Evolutionary conservation across 768 basidiomycete species (phyloP).

Genomic region (Pleurotus salmoneostramineus): DNA sequence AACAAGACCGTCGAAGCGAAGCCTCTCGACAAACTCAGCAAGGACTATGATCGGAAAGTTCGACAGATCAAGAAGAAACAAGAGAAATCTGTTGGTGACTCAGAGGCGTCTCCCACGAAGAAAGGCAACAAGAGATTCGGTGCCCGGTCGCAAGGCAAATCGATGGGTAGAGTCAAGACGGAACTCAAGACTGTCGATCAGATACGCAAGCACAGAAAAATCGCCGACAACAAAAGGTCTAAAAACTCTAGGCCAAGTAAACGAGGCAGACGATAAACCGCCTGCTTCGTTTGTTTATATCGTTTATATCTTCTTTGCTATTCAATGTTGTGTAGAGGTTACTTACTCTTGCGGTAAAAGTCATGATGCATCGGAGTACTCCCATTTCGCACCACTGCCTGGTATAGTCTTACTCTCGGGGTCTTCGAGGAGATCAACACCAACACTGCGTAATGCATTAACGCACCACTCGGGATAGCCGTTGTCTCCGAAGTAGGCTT

Average conservation of each 20-base stretch:
- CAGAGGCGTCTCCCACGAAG: slow-evolving; percentile 14
- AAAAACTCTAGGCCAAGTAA: slow-evolving; percentile 77
- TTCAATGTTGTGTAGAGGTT: too few relatives aligned
- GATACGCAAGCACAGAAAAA: slow-evolving; percentile 73
- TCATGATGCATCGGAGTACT: slow-evolving; percentile 48
- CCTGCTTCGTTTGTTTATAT: neutral
- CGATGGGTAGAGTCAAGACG: slow-evolving; percentile 61
- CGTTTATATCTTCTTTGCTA: neutral
- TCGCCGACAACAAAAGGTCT: slow-evolving; percentile 58
- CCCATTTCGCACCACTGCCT: slow-evolving; percentile 77
- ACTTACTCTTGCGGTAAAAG: neutral
- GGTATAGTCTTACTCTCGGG: slow-evolving; percentile 43
- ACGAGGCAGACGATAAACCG: slow-evolving; percentile 37
- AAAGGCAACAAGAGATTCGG: slow-evolving; percentile 32
- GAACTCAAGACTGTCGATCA: slow-evolving; percentile 88
- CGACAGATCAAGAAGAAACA: slow-evolving; percentile 59
- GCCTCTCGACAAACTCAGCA: slow-evolving; percentile 70
- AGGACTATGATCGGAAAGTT: slow-evolving; percentile 70
- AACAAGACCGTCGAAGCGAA: slow-evolving; percentile 61
- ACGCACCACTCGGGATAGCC: slow-evolving; percentile 90
- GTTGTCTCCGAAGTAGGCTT: slow-evolving; percentile 67
- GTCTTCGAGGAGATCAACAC: slow-evolving; percentile 74
- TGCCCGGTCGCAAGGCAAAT: slow-evolving; percentile 55
- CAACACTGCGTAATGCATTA: slow-evolving; percentile 77
- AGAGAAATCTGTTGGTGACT: slow-evolving; percentile 25